phyloP scores from a whole-genome alignment of 1,284 basidiomycete genomes.

The Cutaneotrichosporon mucoides region DNA sequence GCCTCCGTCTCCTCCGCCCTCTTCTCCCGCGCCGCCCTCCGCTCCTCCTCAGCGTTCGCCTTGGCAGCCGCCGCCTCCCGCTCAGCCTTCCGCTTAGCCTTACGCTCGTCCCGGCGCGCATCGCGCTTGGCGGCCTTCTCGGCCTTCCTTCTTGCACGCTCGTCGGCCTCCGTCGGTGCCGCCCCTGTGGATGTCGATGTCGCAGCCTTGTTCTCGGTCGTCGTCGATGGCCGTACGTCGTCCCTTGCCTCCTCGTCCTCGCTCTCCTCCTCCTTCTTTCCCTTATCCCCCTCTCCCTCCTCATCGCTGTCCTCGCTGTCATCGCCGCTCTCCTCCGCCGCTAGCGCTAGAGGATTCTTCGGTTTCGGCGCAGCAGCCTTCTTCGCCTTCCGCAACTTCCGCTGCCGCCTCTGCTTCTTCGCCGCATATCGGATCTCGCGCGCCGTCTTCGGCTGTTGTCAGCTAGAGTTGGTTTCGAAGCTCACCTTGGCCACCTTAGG shows the following conservation, averaged over 20 bases:
- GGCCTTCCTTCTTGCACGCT: not conserved
- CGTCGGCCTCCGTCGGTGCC: too few relatives aligned
- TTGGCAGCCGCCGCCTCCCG: conserved; percentile 6
- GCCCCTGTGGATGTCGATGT: too few relatives aligned
- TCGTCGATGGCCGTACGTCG: too few relatives aligned
- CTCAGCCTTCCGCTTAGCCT: conserved; percentile 12
- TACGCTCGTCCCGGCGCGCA: conserved; percentile 13
- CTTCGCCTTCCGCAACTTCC: conserved; percentile 52
- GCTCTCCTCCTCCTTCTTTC: not conserved
- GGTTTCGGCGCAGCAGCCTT: conserved; percentile 45
- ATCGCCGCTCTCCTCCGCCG: conserved; percentile 16
- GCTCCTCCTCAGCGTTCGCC: not conserved
- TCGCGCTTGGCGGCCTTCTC: conserved; percentile 22
- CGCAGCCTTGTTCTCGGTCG: too few relatives aligned
- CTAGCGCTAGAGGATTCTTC: conserved; percentile 17
- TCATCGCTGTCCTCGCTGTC: conserved; percentile 6
- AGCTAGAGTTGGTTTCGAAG: not conserved
- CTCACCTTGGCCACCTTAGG: conserved; percentile 24
- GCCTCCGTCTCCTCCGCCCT: not conserved
- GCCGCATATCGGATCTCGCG: conserved; percentile 64
- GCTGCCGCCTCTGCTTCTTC: conserved; percentile 56
- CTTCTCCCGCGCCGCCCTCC: too few relatives aligned
- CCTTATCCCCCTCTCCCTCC: not conserved
- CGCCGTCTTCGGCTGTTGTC: conserved; percentile 36
- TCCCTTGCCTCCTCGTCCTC: not conserved